These are phyloP conservation scores for Nicotiana obtusifolia DNA, from an alignment of 257 asterid genomes.

Conservation along the genomic window DNA sequence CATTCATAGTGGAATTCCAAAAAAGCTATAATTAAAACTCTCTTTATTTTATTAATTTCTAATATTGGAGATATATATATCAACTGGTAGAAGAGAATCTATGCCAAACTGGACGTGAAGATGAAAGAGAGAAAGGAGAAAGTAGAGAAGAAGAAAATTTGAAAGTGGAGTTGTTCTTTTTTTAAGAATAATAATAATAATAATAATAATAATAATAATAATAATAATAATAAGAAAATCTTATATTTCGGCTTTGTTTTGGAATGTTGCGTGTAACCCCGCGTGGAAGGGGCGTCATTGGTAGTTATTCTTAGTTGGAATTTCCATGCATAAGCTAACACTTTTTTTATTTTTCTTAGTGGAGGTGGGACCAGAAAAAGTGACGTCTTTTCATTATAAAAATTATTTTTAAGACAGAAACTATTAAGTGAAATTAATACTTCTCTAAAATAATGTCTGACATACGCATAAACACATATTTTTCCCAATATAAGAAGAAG, in stretches of 20 bases:
- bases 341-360: not conserved
- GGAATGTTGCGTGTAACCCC: conserved; percentile 12
- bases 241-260: not conserved
- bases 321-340: not conserved
- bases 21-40: not conserved
- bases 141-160: conserved; percentile 3
- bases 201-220: too few species aligned
- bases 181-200: not conserved
- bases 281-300: conserved; percentile 5
- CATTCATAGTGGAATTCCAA: conserved; percentile 24
- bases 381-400: too few species aligned
- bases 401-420: not conserved
- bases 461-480: too few species aligned
- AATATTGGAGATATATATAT: not conserved
- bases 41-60: not conserved
- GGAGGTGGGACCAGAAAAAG: not conserved
- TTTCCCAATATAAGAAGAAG: too few species aligned
- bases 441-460: not conserved
- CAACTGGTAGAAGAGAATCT: not conserved
- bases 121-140: not conserved
- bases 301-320: conserved; percentile 14
- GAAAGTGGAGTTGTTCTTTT: not conserved
- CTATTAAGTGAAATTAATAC: not conserved
- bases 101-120: conserved; percentile 2
- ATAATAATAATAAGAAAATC: not conserved